Evolutionary conservation across 2,329 filamentous ascomycete genomes (phyloP).

Genomic region (Sporothrix euskadiensis): DNA sequence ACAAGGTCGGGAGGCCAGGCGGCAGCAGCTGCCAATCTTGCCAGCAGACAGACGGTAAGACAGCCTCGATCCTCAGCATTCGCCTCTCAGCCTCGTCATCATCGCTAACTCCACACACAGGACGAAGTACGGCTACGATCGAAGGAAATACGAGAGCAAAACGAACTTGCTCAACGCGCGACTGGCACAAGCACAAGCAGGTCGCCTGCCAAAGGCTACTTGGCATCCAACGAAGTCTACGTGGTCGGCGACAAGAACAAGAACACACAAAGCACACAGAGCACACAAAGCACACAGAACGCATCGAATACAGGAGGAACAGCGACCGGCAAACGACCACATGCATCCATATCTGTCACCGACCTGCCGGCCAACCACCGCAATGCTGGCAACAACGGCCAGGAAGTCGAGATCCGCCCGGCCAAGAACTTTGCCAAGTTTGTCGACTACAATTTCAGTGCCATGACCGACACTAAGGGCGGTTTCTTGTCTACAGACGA

Average conservation of each 20-base stretch:
- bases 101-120: background rate
- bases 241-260: slow-evolving; percentile 42
- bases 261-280: background rate
- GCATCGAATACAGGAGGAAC: slow-evolving; percentile 23
- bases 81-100: too few relatives aligned
- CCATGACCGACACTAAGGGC: slow-evolving; percentile 97
- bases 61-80: too few relatives aligned
- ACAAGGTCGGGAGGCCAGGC: background rate
- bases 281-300: background rate
- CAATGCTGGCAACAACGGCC: slow-evolving; percentile 61
- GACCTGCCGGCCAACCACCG: slow-evolving; percentile 61
- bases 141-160: slow-evolving; percentile 63
- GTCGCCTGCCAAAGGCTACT: slow-evolving; percentile 66
- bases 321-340: slow-evolving; percentile 61
- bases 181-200: slow-evolving; percentile 42
- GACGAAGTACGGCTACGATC: slow-evolving; percentile 24
- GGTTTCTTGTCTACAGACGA: slow-evolving; percentile 90
- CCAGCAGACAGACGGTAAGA: slow-evolving; percentile 1
- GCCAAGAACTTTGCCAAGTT: slow-evolving; percentile 89
- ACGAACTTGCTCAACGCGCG: slow-evolving; percentile 57
- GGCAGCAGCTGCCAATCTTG: background rate
- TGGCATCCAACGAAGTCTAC: slow-evolving; percentile 66
- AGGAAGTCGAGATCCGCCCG: slow-evolving; percentile 60
- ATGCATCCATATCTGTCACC: slow-evolving; percentile 61
- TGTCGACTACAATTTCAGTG: slow-evolving; percentile 96